These are phyloP conservation scores for Tardiomyces digboiensis DNA, from an alignment of 1,139 yeast genomes.

Conservation along the genomic window DNA sequence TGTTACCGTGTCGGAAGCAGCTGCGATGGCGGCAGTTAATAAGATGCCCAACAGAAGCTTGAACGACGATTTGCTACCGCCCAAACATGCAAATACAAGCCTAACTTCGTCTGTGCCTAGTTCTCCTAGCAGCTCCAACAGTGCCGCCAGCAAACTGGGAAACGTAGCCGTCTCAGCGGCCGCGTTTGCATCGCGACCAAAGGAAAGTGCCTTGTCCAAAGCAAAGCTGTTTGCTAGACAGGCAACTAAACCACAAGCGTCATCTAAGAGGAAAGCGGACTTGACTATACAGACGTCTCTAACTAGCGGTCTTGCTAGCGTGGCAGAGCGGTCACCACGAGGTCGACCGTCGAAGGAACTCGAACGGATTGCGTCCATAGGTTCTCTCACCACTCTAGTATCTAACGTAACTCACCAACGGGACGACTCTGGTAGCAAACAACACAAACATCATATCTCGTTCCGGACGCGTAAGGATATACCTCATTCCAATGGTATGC, in stretches of 20 bases:
- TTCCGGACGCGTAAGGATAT: constrained; percentile 31
- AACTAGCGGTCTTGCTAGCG: constrained; percentile 23
- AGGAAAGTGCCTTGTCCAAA: constrained; percentile 22
- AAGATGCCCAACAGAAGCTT: constrained; percentile 14
- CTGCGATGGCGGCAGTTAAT: constrained; percentile 13
- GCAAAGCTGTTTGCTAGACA: constrained; percentile 23
- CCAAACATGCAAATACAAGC: not conserved
- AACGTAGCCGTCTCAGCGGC: constrained; percentile 20
- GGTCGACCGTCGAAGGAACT: constrained; percentile 34
- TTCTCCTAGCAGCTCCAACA: not conserved
- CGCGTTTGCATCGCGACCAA: constrained; percentile 21
- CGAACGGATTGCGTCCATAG: constrained; percentile 35
- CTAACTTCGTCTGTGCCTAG: constrained; percentile 3
- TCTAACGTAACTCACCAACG: constrained; percentile 7
- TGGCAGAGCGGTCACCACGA: constrained; percentile 31
- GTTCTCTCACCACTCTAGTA: constrained; percentile 14
- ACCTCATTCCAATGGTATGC: constrained; percentile 22
- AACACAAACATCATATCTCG: constrained; percentile 33
- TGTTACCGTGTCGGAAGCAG: constrained; percentile 12
- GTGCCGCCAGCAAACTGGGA: constrained; percentile 2
- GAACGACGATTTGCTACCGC: not conserved
- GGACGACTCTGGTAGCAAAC: constrained; percentile 10
- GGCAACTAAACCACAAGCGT: constrained; percentile 5
- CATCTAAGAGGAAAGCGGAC: constrained; percentile 21
- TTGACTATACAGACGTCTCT: constrained; percentile 24